Evolutionary conservation across 768 basidiomycete genomes (phyloP), one percentile per base, ranked within the genome.

Genomic region (Tephrocybe sp.): DNA sequence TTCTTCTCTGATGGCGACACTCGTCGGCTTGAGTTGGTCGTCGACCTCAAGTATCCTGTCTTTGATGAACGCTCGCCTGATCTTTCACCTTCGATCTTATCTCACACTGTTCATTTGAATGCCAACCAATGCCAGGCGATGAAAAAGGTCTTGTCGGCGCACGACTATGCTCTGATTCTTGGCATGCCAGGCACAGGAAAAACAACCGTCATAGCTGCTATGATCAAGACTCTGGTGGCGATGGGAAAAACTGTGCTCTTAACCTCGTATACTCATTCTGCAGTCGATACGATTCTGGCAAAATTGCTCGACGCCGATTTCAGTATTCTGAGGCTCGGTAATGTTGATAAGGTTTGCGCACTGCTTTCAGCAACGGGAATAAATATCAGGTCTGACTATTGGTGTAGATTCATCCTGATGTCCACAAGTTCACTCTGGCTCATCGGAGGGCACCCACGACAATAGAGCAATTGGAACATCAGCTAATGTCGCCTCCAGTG

Each of bases 101-200:
- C 53, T 45, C 63, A 66, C 19, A 70, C 73, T 4, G 53, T 64
- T 7, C 57, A 69, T 36, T 71, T 98, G 14, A 98, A 98, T 60
- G 56, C 66, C 0, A 84, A 83, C 49, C 97, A 99, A 69, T 71
- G 60, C 58, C 65, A 65, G 6, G 96, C 95, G 1, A 77, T 96
- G 65, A 66, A 69, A 17, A 88, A 84, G 59, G 90, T 87, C 2
- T 64, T 98, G 20, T 70, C 76, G 5, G 92, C 97, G 1, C 72
- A 80, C 51, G 94, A 99, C 65, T 99, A 98, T 63, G 87, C 95
- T 1, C 70, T 98, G 50, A 81, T 99, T 22, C 75, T 98, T 6
- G 97, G 97, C 13, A 98, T 98, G 97, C 97, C 97, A 7, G 97
- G 97, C 0, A 98, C 96, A 4, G 96, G 97, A 7, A 99, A 99